Conservation (phyloP, 129 eudicot species). For the Tagetes erecta region DNA sequence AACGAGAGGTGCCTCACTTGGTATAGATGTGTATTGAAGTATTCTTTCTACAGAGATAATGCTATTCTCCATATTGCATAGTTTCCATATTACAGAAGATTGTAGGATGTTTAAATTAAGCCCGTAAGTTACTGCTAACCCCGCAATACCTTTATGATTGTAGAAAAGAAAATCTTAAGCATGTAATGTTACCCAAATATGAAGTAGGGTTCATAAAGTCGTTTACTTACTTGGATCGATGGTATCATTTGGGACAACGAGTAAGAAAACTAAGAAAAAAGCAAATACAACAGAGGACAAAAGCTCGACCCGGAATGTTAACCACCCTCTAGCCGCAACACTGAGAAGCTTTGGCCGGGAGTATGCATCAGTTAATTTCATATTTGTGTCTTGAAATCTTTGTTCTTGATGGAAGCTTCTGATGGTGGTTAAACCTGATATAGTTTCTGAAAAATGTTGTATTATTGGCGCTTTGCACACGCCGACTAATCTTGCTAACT, state of each 20-base stretch:
- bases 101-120: slow-evolving; percentile 78
- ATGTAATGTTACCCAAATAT: neutral
- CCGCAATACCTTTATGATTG: slow-evolving; percentile 65
- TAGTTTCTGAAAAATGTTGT: slow-evolving; percentile 88
- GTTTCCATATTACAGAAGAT: slow-evolving; percentile 65
- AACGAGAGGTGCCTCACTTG: slow-evolving; percentile 77
- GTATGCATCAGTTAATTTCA: slow-evolving; percentile 59
- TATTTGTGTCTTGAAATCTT: slow-evolving; percentile 53
- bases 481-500: slow-evolving; percentile 70
- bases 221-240: slow-evolving; percentile 71
- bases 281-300: slow-evolving; percentile 65
- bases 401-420: slow-evolving; percentile 71
- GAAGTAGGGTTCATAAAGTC: slow-evolving; percentile 4
- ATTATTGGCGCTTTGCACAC: slow-evolving; percentile 78
- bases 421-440: slow-evolving; percentile 77
- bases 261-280: slow-evolving; percentile 58
- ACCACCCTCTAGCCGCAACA: slow-evolving; percentile 73
- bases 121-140: slow-evolving; percentile 80
- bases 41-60: slow-evolving; percentile 94
- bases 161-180: neutral
- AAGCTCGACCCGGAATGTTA: slow-evolving; percentile 68
- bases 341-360: slow-evolving; percentile 73
- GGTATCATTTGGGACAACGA: slow-evolving; percentile 64
- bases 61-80: slow-evolving; percentile 72
- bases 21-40: slow-evolving; percentile 65